Percentiles rank a stretch among this genome's conserved stretches.
These are phyloP conservation scores for Blastobotrys serpentis DNA, from an alignment of 1,139 yeast species.

Conservation along the genomic window DNA sequence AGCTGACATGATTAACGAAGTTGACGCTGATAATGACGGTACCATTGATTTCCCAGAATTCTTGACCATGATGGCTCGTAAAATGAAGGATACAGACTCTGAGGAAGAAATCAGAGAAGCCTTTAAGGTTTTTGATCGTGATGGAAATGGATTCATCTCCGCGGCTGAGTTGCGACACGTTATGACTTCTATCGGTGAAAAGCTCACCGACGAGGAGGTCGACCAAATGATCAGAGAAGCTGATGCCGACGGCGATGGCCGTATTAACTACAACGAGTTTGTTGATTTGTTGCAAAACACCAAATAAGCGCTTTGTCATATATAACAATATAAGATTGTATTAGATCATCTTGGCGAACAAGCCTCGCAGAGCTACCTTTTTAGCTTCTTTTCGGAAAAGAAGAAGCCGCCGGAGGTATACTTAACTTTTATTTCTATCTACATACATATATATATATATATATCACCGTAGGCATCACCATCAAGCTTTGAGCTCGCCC, in stretches of 20 bases:
- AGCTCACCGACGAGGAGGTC: slow-evolving; percentile 91
- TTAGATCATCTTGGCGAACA: no score
- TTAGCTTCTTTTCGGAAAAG: no score
- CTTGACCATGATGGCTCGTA: slow-evolving; percentile 87
- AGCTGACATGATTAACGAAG: slow-evolving; percentile 94
- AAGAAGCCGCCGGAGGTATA: no score
- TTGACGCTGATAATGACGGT: slow-evolving; percentile 93
- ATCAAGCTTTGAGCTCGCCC: slow-evolving; percentile 35
- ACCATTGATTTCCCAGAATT: slow-evolving; percentile 81
- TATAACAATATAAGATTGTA: slow-evolving; percentile 13
- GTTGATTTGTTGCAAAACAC: slow-evolving; percentile 59
- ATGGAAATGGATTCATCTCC: slow-evolving; percentile 95
- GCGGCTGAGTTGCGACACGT: slow-evolving; percentile 97
- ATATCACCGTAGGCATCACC: background rate
- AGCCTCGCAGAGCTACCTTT: no score
- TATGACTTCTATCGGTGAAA: slow-evolving; percentile 94
- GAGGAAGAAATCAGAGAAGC: slow-evolving; percentile 98
- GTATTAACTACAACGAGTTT: slow-evolving; percentile 93
- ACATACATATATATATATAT: background rate
- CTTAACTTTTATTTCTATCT: background rate
- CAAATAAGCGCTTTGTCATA: slow-evolving; percentile 25
- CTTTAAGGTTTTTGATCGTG: slow-evolving; percentile 88
- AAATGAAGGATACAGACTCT: slow-evolving; percentile 92
- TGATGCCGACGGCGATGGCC: slow-evolving; percentile 92
- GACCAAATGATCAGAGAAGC: slow-evolving; percentile 97